Evolutionary conservation across 306 rosid species (phyloP).

Genomic region (Medicago lupulina): DNA sequence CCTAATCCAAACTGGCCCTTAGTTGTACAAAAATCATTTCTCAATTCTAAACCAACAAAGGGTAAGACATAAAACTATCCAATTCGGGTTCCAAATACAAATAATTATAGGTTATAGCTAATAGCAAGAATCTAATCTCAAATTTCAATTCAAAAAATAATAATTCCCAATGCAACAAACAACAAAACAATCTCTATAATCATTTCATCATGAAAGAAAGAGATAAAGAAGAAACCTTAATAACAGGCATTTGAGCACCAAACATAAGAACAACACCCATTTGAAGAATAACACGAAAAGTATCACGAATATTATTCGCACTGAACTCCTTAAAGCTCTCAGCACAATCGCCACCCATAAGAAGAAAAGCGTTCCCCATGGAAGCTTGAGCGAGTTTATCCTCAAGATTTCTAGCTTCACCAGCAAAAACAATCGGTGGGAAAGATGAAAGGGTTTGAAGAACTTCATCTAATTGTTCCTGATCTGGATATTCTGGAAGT

Average conservation of each 20-base stretch:
- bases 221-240: conserved; percentile 44
- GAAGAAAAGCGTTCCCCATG: conserved; percentile 53
- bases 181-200: not conserved
- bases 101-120: conserved; percentile 1
- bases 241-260: conserved; percentile 62
- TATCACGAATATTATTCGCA: conserved; percentile 59
- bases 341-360: conserved; percentile 68
- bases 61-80: not conserved
- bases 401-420: conserved; percentile 53
- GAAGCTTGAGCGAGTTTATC: conserved; percentile 54
- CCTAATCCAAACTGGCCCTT: too few species aligned
- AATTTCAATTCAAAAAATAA: conserved; percentile 1
- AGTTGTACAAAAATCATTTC: not conserved
- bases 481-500: conserved; percentile 52
- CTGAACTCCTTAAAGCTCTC: conserved; percentile 88
- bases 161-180: not conserved
- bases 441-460: conserved; percentile 47
- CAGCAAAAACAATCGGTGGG: conserved; percentile 55
- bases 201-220: not conserved
- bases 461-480: conserved; percentile 40
- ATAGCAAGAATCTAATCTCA: conserved; percentile 7
- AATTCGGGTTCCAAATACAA: not conserved
- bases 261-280: conserved; percentile 60
- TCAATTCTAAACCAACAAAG: not conserved
- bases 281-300: conserved; percentile 58